A percentile compares a stretch with the other conserved stretches of the same genome.
Conservation (phyloP, 108 stramenopile species). For the Thalassiosira profunda region DNA sequence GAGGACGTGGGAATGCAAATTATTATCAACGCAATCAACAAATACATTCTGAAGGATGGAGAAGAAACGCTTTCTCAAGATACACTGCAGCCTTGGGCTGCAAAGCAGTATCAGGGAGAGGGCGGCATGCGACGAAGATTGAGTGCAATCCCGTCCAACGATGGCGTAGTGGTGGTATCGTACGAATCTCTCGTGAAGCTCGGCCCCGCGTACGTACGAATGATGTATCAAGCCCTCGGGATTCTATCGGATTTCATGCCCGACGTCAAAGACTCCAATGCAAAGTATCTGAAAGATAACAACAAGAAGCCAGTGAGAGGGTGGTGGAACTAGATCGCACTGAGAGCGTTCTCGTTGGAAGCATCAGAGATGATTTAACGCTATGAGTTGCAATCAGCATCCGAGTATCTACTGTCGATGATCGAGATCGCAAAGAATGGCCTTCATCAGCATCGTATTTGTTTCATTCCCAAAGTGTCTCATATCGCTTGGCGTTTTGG, state of each 20-base stretch:
- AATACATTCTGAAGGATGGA: constrained; percentile 14
- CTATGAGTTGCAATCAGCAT: too few relatives aligned
- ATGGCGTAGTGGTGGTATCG: constrained; percentile 33
- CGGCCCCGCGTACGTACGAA: constrained; percentile 20
- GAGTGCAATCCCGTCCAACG: not conserved
- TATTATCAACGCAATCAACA: constrained; percentile 26
- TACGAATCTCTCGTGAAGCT: constrained; percentile 38
- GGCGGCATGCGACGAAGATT: not conserved
- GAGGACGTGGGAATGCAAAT: constrained; percentile 29
- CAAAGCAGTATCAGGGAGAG: constrained; percentile 5
- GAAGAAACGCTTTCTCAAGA: constrained; percentile 2
- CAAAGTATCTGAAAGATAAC: constrained; percentile 21
- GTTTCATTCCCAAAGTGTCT: constrained; percentile 18
- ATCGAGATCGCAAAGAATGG: constrained; percentile 26
- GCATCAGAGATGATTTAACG: too few relatives aligned
- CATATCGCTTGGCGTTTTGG: constrained; percentile 25
- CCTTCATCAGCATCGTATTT: constrained; percentile 24
- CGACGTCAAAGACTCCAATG: constrained; percentile 1
- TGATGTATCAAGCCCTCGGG: constrained; percentile 18
- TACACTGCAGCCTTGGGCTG: constrained; percentile 13
- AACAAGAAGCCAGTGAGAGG: too few relatives aligned
- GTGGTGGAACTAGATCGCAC: too few relatives aligned
- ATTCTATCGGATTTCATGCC: constrained; percentile 21
- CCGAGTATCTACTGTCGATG: too few relatives aligned
- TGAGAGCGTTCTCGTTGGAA: too few relatives aligned